Evolutionary conservation across 2,329 filamentous ascomycete genomes (phyloP).

Genomic region (Arthroderma sp.): DNA sequence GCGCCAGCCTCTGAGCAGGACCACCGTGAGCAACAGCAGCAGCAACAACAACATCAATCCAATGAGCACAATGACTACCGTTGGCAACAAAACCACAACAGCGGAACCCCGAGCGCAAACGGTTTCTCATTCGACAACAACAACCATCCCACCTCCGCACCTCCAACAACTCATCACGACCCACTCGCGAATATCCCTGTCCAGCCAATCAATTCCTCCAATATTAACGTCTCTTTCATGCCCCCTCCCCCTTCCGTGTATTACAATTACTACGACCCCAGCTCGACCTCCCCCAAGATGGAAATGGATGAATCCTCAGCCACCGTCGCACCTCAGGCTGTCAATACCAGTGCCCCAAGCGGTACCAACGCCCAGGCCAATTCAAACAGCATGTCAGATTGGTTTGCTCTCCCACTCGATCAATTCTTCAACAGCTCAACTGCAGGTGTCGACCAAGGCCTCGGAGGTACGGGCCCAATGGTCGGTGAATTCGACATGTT

Average conservation of each 20-base stretch:
- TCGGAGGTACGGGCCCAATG: constrained; percentile 51
- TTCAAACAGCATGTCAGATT: constrained; percentile 37
- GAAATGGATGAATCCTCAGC: constrained; percentile 19
- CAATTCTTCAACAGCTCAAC: constrained; percentile 43
- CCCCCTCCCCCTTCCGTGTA: constrained; percentile 37
- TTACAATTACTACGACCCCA: constrained; percentile 34
- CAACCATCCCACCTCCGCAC: constrained; percentile 17
- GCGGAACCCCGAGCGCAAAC: not conserved
- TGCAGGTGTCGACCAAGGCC: constrained; percentile 39
- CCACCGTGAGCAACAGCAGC: not conserved
- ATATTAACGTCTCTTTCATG: constrained; percentile 37
- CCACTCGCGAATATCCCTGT: constrained; percentile 34
- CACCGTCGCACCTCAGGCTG: constrained; percentile 22
- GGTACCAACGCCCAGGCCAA: constrained; percentile 9
- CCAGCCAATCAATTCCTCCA: constrained; percentile 35
- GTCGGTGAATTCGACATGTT: constrained; percentile 43
- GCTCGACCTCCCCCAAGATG: constrained; percentile 23
- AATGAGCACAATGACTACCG: constrained; percentile 11
- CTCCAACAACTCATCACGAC: constrained; percentile 26
- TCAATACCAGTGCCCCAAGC: constrained; percentile 18
- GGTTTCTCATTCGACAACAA: constrained; percentile 15
- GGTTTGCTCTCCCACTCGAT: constrained; percentile 51
- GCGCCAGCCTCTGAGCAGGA: constrained; percentile 20
- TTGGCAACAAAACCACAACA: constrained; percentile 9
- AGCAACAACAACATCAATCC: constrained; percentile 10